These are phyloP conservation scores for Lactarius hengduanensis DNA, from an alignment of 768 basidiomycete species.

Conservation along the genomic window DNA sequence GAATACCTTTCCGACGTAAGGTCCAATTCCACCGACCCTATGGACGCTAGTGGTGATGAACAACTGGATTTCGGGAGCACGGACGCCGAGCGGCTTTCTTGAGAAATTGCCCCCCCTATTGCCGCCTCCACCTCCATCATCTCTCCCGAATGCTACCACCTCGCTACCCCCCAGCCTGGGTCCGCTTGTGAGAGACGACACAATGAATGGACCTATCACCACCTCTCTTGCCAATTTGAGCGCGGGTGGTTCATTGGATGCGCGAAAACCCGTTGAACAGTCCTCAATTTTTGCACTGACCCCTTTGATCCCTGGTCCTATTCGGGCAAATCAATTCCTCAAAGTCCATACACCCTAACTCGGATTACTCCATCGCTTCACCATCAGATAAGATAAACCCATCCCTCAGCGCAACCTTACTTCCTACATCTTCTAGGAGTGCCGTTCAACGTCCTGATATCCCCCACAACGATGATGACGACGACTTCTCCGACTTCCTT, in stretches of 20 bases:
- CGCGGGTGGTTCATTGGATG: background rate
- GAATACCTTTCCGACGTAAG: constrained; percentile 74
- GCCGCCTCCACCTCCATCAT: constrained; percentile 15
- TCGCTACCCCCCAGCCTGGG: background rate
- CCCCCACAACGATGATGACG: constrained; percentile 30
- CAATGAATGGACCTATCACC: background rate
- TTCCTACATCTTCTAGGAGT: constrained; percentile 22
- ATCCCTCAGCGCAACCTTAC: constrained; percentile 22
- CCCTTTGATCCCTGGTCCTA: constrained; percentile 3
- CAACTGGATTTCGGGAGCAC: constrained; percentile 42
- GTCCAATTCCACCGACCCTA: constrained; percentile 47
- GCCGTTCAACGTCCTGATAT: background rate
- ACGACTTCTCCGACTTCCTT: constrained; percentile 55
- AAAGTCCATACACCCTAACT: background rate
- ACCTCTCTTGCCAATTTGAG: background rate
- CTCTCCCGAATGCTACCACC: constrained; percentile 1
- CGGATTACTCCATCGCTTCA: background rate
- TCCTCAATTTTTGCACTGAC: constrained; percentile 2
- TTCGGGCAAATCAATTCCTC: background rate
- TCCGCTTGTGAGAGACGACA: background rate
- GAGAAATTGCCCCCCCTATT: constrained; percentile 25
- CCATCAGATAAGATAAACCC: constrained; percentile 4
- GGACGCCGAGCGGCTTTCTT: constrained; percentile 41
- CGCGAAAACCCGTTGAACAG: background rate
- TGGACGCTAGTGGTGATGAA: constrained; percentile 37